Evolutionary conservation across 1,139 yeast species (phyloP), one percentile per base, ranked within the genome.

Genomic region (Blastobotrys indianensis): DNA sequence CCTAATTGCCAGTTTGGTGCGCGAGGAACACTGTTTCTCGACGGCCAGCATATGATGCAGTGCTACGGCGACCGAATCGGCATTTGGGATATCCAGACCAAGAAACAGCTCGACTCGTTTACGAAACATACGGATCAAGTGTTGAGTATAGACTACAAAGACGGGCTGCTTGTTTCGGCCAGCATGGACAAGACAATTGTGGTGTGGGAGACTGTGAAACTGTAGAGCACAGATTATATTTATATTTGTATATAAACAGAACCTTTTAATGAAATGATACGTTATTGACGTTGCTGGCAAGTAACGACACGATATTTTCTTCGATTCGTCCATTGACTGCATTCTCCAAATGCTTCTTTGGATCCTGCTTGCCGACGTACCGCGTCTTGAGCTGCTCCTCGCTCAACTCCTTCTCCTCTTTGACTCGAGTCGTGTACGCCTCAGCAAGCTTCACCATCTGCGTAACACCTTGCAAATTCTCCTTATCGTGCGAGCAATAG

Each of bases 351-450:
- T 94, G 99, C 70, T 92, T 92, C 79, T 94, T 94, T 42, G 98
- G 99, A 66, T 94, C 98, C 67, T 92, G 97, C 64, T 88, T 90
- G 57, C 99, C 99, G 30, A 94, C 97, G 61, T 90, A 94, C 64
- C 98, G 80, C 8, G 97, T 92, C 67, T 87, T 87, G 59, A 90
- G 77, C 64, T 86, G 94, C 37, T 87, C 97, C 59, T 86, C 94
- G 47, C 81, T 72, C 57, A 92, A 73, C 56, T 87, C 95, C 62
- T 84, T 83, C 64, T 94, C 98, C 67, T 94, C 98, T 58, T 82
- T 84, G 42, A 94, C 94, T 63, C 97, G 77, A 62, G 82, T 83
- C 42, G 92, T 88, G 65, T 94, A 94, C 59, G 82, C 85, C 58
- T 84, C 84, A 11, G 98, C 97, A 53, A 92, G 83, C 65, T 80